Evolutionary conservation across 768 basidiomycete genomes (phyloP), one percentile per base, ranked within the genome.

Genomic region (Kwoniella botswanensis): DNA sequence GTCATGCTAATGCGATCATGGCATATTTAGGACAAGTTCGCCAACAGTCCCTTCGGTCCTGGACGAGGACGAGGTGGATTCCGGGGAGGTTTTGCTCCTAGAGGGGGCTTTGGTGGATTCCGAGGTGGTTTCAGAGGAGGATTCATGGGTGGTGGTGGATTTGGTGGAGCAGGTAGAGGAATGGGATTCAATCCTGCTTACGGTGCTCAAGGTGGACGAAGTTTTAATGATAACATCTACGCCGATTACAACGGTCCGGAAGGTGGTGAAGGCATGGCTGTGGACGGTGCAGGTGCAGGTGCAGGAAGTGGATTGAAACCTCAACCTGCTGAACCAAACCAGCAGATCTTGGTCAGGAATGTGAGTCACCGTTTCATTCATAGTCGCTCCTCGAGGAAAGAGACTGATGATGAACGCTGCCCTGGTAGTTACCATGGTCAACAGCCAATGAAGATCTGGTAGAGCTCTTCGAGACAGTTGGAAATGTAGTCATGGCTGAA

Each of bases 391-490:
- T 35, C 35, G 35, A 35, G 35, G 35, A 35, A 35, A 35, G 35
- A 35, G 35, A 35, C 35, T 35, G 35, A 35, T 35, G 5, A 35
- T 35, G 35, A 35, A 6, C 35, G 35, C 7, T 46, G 18, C 43
- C 18, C 4, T 24, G 59, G 3, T 63, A 98, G 96, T 85, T 99
- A 18, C 96, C 96, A 1, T 99, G 95, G 95, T 98, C 96, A 11
- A 99, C 96, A 56, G 94, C 96, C 7, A 98, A 99, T 82, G 96
- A 99, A 82, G 96, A 99, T 82, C 86, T 99, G 55, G 95, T 99
- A 22, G 96, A 99, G 85, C 85, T 99, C 21, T 99, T 99, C 78
- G 95, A 98, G 86, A 99, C 96, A 43, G 97, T 95, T 0, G 96
- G 95, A 11, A 91, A 91, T 75, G 96, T 99, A 44, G 92, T 94